These are phyloP conservation scores for Eucalyptus brandiana DNA, from an alignment of 345 rosid genomes.

Conservation along the genomic window DNA sequence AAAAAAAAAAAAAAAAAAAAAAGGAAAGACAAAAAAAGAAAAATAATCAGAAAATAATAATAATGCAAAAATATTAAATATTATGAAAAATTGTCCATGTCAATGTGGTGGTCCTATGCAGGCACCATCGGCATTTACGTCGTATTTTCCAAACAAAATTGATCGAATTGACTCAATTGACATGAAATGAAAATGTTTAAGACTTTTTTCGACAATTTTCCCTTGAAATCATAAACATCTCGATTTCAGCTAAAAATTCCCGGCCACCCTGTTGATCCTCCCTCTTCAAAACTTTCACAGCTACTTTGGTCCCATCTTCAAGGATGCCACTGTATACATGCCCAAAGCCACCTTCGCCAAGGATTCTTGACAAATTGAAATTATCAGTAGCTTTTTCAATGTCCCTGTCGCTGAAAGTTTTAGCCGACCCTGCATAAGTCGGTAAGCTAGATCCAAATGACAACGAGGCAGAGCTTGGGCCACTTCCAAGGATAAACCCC, in stretches of 20 bases:
- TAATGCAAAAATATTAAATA: too few species aligned
- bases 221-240: slow-evolving; percentile 47
- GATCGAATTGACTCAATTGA: too few species aligned
- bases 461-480: slow-evolving; percentile 55
- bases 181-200: too few species aligned
- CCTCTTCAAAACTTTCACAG: slow-evolving; percentile 82
- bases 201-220: too few species aligned
- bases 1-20: accelerated
- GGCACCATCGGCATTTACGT: too few species aligned
- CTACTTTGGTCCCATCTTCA: slow-evolving; percentile 74
- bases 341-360: slow-evolving; percentile 95
- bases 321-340: slow-evolving; percentile 63
- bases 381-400: slow-evolving; percentile 62
- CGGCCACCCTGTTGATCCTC: slow-evolving; percentile 83
- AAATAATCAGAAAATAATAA: too few species aligned
- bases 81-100: too few species aligned
- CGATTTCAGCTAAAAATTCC: slow-evolving; percentile 87
- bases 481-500: slow-evolving; percentile 50
- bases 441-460: slow-evolving; percentile 84
- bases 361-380: slow-evolving; percentile 53
- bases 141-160: too few species aligned
- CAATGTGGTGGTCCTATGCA: too few species aligned
- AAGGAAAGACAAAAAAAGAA: accelerated
- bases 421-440: slow-evolving; percentile 66
- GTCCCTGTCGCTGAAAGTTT: slow-evolving; percentile 65